phyloP scores from a whole-genome alignment of 108 stramenopile genomes.

The Cylindrotheca fusiformis region DNA sequence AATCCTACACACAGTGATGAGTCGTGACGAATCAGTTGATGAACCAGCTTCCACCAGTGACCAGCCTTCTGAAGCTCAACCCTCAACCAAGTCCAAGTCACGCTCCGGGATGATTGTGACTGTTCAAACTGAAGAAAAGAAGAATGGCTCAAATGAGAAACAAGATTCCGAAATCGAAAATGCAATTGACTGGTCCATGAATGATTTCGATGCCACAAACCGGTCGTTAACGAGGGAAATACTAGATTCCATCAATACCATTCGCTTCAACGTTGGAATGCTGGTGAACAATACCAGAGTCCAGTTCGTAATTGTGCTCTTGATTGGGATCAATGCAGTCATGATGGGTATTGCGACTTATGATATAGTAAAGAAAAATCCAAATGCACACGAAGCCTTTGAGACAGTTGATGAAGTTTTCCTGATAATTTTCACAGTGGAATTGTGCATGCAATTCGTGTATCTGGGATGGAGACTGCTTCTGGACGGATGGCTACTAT shows the following conservation, averaged over 20 bases:
- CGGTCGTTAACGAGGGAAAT: not conserved
- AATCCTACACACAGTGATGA: too few relatives aligned
- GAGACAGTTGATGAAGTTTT: constrained; percentile 47
- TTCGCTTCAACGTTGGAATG: constrained; percentile 38
- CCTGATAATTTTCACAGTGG: constrained; percentile 68
- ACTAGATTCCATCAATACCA: constrained; percentile 15
- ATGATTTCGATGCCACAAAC: not conserved
- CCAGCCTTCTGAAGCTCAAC: too few relatives aligned
- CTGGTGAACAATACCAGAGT: constrained; percentile 54
- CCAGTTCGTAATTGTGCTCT: constrained; percentile 46
- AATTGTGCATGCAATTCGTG: constrained; percentile 56
- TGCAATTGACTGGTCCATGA: not conserved
- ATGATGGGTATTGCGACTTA: constrained; percentile 83
- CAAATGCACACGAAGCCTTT: constrained; percentile 28
- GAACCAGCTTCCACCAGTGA: too few relatives aligned
- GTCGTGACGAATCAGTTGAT: too few relatives aligned
- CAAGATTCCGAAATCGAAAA: not conserved
- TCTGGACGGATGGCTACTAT: constrained; percentile 65
- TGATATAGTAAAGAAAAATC: constrained; percentile 44
- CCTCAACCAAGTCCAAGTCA: not conserved
- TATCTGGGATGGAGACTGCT: constrained; percentile 52
- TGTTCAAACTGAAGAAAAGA: not conserved
- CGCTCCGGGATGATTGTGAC: not conserved
- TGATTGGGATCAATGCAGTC: constrained; percentile 65
- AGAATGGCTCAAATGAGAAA: not conserved